Conservation (phyloP, 257 asterid species). For the Gentiana macrophylla region DNA sequence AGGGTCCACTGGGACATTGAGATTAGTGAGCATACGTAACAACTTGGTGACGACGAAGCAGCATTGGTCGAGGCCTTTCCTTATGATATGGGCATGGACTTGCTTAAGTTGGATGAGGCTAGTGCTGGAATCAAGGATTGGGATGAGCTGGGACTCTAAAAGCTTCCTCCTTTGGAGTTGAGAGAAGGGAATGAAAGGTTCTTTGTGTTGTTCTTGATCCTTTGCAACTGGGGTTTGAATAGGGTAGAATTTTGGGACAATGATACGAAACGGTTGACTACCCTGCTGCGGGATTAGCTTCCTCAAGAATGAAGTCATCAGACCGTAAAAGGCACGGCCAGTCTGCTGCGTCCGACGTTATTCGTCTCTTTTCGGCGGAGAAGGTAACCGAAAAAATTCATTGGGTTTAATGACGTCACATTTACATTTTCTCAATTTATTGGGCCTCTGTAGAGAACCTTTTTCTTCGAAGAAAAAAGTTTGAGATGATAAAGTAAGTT, state of each 20-base stretch:
- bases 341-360: neutral
- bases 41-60: conserved; percentile 57
- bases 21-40: conserved; percentile 48
- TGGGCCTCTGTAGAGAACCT: neutral
- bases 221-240: conserved; percentile 15
- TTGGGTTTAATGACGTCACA: too few species aligned
- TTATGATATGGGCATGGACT: conserved; percentile 46
- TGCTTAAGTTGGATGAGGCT: conserved; percentile 52
- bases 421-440: neutral
- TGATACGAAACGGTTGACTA: neutral
- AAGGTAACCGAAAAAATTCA: too few species aligned
- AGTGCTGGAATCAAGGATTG: conserved; percentile 44
- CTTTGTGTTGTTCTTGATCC: conserved; percentile 2
- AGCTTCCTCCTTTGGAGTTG: conserved; percentile 43
- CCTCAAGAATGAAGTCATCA: conserved; percentile 43
- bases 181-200: conserved; percentile 54
- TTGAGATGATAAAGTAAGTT: too few species aligned
- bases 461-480: neutral
- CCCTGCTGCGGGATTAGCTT: conserved; percentile 22
- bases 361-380: neutral
- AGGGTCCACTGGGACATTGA: conserved; percentile 30
- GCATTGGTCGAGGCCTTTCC: conserved; percentile 64
- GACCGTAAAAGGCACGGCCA: neutral
- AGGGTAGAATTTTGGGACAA: conserved; percentile 1
- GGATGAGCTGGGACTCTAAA: conserved; percentile 37